phyloP scores from a whole-genome alignment of 2,329 filamentous ascomycete species.

The Nemania serpens region DNA sequence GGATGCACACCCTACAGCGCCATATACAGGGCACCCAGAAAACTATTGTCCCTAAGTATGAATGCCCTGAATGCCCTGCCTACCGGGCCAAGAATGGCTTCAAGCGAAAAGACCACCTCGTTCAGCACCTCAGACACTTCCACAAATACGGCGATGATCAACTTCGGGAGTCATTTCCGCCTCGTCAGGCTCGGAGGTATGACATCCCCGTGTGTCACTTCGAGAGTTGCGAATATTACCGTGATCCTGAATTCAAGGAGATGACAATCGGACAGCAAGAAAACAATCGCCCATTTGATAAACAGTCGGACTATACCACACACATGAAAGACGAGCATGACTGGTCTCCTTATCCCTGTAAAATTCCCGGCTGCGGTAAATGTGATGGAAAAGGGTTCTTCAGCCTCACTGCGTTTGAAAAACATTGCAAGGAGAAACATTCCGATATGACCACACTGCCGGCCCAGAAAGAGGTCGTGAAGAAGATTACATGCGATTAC shows the following conservation, averaged over 20 bases:
- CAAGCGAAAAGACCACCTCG: constrained; percentile 22
- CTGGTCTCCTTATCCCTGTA: constrained; percentile 25
- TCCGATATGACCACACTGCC: neutral
- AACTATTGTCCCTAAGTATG: neutral
- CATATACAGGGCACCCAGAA: constrained; percentile 3
- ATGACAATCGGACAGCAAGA: neutral
- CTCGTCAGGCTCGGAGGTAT: neutral
- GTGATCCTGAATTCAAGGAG: constrained; percentile 1
- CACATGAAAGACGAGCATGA: constrained; percentile 26
- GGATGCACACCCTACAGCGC: constrained; percentile 7
- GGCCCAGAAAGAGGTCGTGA: neutral
- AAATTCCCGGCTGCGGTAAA: constrained; percentile 15
- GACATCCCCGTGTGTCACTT: constrained; percentile 14
- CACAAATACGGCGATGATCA: constrained; percentile 6
- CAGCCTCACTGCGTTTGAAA: neutral
- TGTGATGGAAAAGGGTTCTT: constrained; percentile 19
- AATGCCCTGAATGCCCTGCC: constrained; percentile 15
- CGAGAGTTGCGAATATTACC: constrained; percentile 18
- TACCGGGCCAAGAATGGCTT: constrained; percentile 17
- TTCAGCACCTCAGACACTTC: constrained; percentile 14
- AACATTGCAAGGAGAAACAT: constrained; percentile 18
- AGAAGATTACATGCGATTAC: neutral
- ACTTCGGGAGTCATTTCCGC: neutral
- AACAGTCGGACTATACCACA: constrained; percentile 18
- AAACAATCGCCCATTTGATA: constrained; percentile 18